These are phyloP conservation scores for Pseudogymnoascus sp. DNA, from an alignment of 2,329 filamentous ascomycete genomes.

Conservation along the genomic window DNA sequence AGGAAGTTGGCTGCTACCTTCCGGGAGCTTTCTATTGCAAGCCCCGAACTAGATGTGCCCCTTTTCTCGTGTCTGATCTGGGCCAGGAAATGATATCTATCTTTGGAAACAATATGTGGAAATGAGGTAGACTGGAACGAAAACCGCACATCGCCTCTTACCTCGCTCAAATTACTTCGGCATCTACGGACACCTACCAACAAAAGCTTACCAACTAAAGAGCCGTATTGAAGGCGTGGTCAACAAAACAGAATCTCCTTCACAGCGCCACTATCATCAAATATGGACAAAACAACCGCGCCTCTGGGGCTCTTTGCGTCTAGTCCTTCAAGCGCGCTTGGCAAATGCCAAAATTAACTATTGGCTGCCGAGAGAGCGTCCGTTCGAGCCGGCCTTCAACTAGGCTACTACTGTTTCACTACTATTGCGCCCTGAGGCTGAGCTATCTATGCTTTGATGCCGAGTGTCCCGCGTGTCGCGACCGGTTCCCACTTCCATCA, in stretches of 20 bases:
- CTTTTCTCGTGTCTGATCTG: not conserved
- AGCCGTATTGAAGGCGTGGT: not conserved
- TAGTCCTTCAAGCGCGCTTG: not conserved
- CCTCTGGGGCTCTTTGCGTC: not conserved
- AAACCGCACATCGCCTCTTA: not conserved
- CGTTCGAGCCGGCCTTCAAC: not conserved
- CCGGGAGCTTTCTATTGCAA: not conserved
- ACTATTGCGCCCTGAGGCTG: not conserved
- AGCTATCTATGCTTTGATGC: not conserved
- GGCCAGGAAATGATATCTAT: not conserved
- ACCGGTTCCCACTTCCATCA: not conserved
- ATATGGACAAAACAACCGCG: slow-evolving; percentile 2
- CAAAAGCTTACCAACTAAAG: not conserved
- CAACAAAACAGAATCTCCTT: not conserved
- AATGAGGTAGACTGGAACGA: not conserved
- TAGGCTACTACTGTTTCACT: not conserved
- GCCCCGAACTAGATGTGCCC: not conserved
- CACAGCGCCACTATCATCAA: not conserved
- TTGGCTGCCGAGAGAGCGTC: not conserved
- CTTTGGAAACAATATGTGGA: not conserved
- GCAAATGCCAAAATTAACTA: slow-evolving; percentile 1
- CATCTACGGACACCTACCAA: not conserved
- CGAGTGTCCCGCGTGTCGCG: not conserved
- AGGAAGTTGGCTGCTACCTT: not conserved
- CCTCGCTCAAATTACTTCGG: not conserved